Evolutionary conservation across 2,329 filamentous ascomycete species (phyloP), one percentile per base, ranked within the genome.

Genomic region (Monilinia laxa): DNA sequence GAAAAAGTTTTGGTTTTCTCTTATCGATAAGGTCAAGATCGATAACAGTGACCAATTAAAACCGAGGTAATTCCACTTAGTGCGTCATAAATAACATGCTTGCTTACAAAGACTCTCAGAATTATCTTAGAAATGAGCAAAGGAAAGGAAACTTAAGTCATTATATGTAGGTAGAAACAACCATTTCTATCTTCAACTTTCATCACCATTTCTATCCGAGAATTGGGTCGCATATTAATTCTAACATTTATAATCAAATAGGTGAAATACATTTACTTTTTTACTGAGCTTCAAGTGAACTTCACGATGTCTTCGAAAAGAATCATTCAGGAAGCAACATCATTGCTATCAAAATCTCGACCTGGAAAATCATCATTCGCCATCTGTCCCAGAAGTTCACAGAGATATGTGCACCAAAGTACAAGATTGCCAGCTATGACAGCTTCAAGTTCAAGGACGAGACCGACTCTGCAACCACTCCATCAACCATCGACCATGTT

Each of bases 381-480:
- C 52, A 68, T 76, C n/a, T 72, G 72, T 40, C 71, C 74, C 57
- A 65, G 57, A 42, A 66, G 47, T 54, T 53, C 75, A 73, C 76
- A 75, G 67, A 78, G 79, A 75, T 76, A 72, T 65, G 73, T 81
- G 40, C 79, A 81, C 69, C 80, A 79, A 69, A 79, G 78, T 54
- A 76, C 79, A 51, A 75, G 79, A 68, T 71, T 81, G 65, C 80
- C 81, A 31, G 79, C 80, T 12, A 77, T 83, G 70, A 80, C 81
- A 69, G 77, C 81, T 42, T 82, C 82, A 53, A 79, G 80, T 71
- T 73, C 78, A 53, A 79, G 78, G 68, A 79, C 76, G 64, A 77
- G 82, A 73, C 82, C 82, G 42, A 79, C 76, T 11, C 69, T 83
- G 71, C 78, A 77, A 47, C 77, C 79, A 35, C 71, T 76, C 20